phyloP scores from a whole-genome alignment of 345 rosid species.

The Populus euphratica region DNA sequence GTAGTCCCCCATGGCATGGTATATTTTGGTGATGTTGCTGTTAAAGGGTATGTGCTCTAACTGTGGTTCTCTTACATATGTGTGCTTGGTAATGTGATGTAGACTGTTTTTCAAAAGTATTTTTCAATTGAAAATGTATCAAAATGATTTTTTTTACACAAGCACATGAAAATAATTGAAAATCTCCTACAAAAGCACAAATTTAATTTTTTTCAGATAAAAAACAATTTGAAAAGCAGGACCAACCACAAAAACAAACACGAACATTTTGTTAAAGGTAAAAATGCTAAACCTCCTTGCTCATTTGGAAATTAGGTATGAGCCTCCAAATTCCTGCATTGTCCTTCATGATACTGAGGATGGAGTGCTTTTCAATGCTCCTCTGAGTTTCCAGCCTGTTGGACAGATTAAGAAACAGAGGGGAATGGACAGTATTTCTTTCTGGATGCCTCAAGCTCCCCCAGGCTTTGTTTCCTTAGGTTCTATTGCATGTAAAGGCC shows the following conservation, averaged over 20 bases:
- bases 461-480: constrained; percentile 95
- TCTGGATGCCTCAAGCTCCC: constrained; percentile 96
- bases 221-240: too few species aligned
- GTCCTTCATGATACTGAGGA: constrained; percentile 69
- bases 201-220: too few species aligned
- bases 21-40: constrained; percentile 92
- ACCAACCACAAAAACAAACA: too few species aligned
- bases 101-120: too few species aligned
- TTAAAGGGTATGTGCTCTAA: constrained; percentile 63
- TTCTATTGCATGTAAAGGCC: constrained; percentile 71
- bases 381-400: constrained; percentile 65
- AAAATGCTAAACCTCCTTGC: constrained; percentile 9
- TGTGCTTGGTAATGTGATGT: too few species aligned
- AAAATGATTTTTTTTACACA: too few species aligned
- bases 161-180: too few species aligned
- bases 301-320: constrained; percentile 53
- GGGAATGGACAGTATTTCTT: constrained; percentile 74
- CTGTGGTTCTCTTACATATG: background rate
- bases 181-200: too few species aligned
- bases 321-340: constrained; percentile 76
- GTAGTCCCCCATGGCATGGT: constrained; percentile 69
- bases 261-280: constrained; percentile 4
- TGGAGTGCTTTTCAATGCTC: constrained; percentile 61
- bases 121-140: too few species aligned
- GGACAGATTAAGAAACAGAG: constrained; percentile 83